Percentiles rank a stretch among this genome's conserved stretches.
Conservation (phyloP, 2,329 filamentous ascomycete genomes). For the Phoma sp. region DNA sequence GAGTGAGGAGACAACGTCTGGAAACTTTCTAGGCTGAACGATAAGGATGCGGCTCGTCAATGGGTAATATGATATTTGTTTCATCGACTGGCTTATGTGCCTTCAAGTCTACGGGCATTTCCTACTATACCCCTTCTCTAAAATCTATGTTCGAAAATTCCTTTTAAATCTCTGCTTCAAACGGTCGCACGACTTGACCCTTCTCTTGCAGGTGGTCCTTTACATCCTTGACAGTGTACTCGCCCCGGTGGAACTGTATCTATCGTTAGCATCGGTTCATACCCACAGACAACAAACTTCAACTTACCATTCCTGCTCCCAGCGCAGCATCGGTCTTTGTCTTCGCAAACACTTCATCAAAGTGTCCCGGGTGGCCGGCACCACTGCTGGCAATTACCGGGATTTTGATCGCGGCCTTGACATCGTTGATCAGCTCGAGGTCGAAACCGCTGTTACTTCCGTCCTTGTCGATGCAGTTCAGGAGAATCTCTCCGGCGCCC, state of each 20-base stretch:
- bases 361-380: constrained; percentile 86
- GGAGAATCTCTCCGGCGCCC: constrained; percentile 90
- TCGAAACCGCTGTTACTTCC: constrained; percentile 95
- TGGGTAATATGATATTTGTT: neutral
- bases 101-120: neutral
- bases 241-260: constrained; percentile 83
- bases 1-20: too few species aligned
- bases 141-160: neutral
- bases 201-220: constrained; percentile 79
- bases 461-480: constrained; percentile 98
- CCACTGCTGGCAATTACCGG: constrained; percentile 96
- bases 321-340: constrained; percentile 91
- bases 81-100: neutral
- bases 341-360: constrained; percentile 85
- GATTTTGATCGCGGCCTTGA: constrained; percentile 86
- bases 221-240: constrained; percentile 94
- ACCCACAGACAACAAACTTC: neutral
- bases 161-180: constrained; percentile 60
- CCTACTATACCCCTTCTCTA: constrained; percentile 1
- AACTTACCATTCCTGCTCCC: constrained; percentile 84
- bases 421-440: constrained; percentile 85
- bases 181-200: constrained; percentile 79
- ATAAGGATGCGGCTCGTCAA: too few species aligned
- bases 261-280: neutral
- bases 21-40: too few species aligned